Evolutionary conservation across 2,329 filamentous ascomycete species (phyloP), one percentile per base, ranked within the genome.

Genomic region (Shiraia sp.): DNA sequence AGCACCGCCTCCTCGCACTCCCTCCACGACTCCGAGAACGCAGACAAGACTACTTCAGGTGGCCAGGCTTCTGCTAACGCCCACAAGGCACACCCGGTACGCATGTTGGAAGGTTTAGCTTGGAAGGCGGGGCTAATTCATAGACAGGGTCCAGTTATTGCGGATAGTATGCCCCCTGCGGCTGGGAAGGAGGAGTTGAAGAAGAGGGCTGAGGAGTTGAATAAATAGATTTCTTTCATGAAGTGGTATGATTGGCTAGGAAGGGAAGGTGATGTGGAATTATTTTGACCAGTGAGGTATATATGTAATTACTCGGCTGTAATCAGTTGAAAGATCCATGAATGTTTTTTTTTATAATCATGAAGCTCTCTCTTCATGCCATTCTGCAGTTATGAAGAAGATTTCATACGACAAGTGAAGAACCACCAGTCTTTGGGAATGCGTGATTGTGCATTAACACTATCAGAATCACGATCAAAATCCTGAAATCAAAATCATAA

Each of bases 121-220:
- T 27, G 32, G 30, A 36, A 4, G 19, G 4, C 8, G 4, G 19
- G 22, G 42, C 43, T 49, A 45, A 56, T 42, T 24, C 5, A 33
- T 5, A 37, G 28, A 33, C 35, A 72, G 69, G 75, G 75, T 13
- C 73, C 73, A 3, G 74, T 71, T 25, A 66, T 73, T n/a, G 63
- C 70, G 7, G 62, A 76, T 41, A 68, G 74, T 45, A 55, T 78
- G 25, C 69, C 68, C 15, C 59, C 74, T 59, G 66, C 72, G 5
- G 72, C 65, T 34, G 73, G 67, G 58, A 77, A 76, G 61, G 75
- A 76, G 51, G 74, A 75, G 54, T 59, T 76, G 29, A 75, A 71
- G 72, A 74, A 72, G 66, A 65, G 75, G 49, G 66, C 71, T n/a
- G 73, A 73, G 49, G 75, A 77, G 65, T 45, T 77, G 53, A 77